Evolutionary conservation across 768 basidiomycete species (phyloP), one percentile per base, ranked within the genome.

Genomic region (Lactarius hatsudake): DNA sequence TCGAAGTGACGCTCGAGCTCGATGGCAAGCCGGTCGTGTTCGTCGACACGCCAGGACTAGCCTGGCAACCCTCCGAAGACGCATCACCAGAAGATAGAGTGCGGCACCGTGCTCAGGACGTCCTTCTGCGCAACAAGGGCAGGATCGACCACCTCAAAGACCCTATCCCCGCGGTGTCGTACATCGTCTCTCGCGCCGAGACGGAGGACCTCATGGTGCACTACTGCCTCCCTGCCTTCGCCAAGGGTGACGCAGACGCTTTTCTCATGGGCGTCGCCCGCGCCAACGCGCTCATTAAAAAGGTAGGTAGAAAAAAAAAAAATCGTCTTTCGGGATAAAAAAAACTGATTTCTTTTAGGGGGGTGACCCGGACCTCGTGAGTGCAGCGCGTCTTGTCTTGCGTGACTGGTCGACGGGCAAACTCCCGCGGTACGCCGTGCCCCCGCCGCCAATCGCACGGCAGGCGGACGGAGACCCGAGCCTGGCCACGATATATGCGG

Each of bases 41-140:
- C 64, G 86, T 95, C 72, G 95, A 97, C 75, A 96, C 93, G 0
- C 95, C 95, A 38, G 95, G 95, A n/a, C 78, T 94, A 71, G 81
- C 84, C 60, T 88, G 86, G 82, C 75, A 76, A 79, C 74, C 73
- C 40, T 64, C 75, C 3, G 68, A 63, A 10, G 79, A 80, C 23
- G 76, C 79, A 18, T 74, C 79, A 26, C 77, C 74, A 13, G 82
- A 81, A 40, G 79, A 79, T 34, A 65, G 71, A 18, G 79, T 79
- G 36, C 74, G 59, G 64, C 60, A 61, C 6, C 82, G 86, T 42
- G 83, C 86, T 5, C 84, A 83, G 23, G 95, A 97, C 73, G 84
- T 94, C 62, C 76, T 96, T n/a, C 74, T 91, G 70, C 83, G 94
- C 58, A 88, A 84, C 74, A 83, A 88, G 70, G 95, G 94, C 15